Conservation (phyloP, 2,329 filamentous ascomycete genomes). For the Biscogniauxia marginata region DNA sequence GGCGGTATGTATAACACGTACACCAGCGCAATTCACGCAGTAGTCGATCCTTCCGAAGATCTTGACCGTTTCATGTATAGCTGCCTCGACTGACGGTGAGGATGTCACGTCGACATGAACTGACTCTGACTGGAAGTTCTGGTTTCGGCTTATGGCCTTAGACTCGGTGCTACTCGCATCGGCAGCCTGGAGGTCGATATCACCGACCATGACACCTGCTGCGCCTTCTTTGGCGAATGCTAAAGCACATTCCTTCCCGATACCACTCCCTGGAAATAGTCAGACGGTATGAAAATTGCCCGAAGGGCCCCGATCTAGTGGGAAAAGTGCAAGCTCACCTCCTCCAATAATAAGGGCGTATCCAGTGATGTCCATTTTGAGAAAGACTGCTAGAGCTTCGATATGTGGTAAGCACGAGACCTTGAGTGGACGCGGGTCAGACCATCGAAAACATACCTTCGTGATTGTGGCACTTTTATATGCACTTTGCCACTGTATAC, state of each 20-base stretch:
- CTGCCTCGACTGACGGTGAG: conserved; percentile 11
- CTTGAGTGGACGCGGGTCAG: too few species aligned
- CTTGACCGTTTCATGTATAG: conserved; percentile 2
- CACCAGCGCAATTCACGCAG: conserved; percentile 14
- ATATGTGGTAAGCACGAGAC: too few species aligned
- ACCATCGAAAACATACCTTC: too few species aligned
- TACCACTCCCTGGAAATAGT: conserved; percentile 13
- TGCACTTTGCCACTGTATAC: too few species aligned
- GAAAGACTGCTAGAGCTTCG: too few species aligned
- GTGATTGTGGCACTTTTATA: too few species aligned
- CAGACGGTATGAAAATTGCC: background rate
- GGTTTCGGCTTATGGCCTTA: conserved; percentile 5
- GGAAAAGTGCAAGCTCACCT: background rate
- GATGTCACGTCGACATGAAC: conserved; percentile 8
- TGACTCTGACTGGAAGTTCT: conserved; percentile 11
- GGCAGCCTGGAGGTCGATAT: conserved; percentile 15
- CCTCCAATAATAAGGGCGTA: background rate
- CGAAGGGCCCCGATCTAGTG: too few species aligned
- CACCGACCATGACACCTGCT: conserved; percentile 12
- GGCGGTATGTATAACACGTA: background rate
- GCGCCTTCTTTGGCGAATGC: conserved; percentile 15
- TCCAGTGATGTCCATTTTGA: background rate
- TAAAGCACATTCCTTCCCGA: conserved; percentile 12
- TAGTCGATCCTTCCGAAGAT: conserved; percentile 19
- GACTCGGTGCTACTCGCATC: conserved; percentile 5